phyloP scores from a whole-genome alignment of 2,329 filamentous ascomycete species.

The Zymoseptoria ardabiliae region DNA sequence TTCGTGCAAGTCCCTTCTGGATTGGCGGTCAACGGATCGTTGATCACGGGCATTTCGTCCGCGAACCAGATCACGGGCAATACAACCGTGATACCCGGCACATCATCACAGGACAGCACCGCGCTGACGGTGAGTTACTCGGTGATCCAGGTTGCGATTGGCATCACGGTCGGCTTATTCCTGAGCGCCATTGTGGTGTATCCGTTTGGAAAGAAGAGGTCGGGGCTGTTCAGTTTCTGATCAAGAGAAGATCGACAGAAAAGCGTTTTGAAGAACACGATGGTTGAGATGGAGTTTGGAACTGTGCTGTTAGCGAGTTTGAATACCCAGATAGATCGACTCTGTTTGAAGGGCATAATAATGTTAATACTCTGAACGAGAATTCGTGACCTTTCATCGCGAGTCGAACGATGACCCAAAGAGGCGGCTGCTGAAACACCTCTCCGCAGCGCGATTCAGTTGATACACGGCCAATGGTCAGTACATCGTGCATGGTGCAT shows the following conservation, averaged over 20 bases:
- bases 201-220: constrained; percentile 43
- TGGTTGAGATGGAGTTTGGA: not conserved
- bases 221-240: constrained; percentile 37
- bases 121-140: constrained; percentile 43
- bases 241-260: not conserved
- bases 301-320: not conserved
- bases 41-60: constrained; percentile 50
- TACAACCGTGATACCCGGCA: constrained; percentile 22
- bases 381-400: not conserved
- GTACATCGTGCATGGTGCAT: not conserved
- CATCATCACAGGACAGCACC: constrained; percentile 33
- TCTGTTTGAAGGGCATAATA: not conserved
- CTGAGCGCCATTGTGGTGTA: constrained; percentile 43
- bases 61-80: constrained; percentile 47
- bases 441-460: not conserved
- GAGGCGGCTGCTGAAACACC: not conserved
- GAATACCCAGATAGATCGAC: constrained; percentile 10
- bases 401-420: not conserved
- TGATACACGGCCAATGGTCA: not conserved
- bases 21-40: constrained; percentile 49
- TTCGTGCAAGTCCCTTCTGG: constrained; percentile 61
- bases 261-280: not conserved
- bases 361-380: not conserved
- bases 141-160: constrained; percentile 45
- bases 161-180: constrained; percentile 45